Percentiles rank a stretch among this genome's conserved stretches.
phyloP scores from a whole-genome alignment of 2,329 filamentous ascomycete species.

The Neonectria punicea region DNA sequence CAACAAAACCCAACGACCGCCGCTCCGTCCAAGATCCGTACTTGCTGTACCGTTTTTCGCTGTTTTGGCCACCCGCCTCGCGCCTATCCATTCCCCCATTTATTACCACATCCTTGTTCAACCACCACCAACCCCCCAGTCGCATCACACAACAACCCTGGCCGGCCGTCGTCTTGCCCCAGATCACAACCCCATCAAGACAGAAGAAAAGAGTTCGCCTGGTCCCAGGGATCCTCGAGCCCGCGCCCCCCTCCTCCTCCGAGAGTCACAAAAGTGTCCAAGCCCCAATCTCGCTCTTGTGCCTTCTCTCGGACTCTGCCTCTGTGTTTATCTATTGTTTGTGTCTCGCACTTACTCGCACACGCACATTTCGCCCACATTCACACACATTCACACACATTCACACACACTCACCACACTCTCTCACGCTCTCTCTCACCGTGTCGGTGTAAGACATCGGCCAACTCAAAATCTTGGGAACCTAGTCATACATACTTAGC shows the following conservation, averaged over 20 bases:
- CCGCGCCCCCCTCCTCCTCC: background rate
- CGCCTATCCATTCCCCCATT: conserved; percentile 19
- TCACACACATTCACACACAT: conserved; percentile 3
- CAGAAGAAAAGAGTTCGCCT: conserved; percentile 17
- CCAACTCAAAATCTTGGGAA: conserved; percentile 41
- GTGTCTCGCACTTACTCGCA: background rate
- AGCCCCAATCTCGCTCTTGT: conserved; percentile 7
- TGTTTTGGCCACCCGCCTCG: conserved; percentile 1
- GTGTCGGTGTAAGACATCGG: conserved; percentile 39
- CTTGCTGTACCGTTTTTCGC: background rate
- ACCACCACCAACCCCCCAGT: conserved; percentile 12
- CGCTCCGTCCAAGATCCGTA: background rate
- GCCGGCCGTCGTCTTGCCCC: conserved; percentile 17
- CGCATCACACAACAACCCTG: conserved; percentile 23
- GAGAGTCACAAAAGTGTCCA: conserved; percentile 2
- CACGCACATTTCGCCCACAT: conserved; percentile 14
- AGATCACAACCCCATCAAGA: conserved; percentile 27
- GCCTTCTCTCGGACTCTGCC: background rate
- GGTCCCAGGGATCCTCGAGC: conserved; percentile 18
- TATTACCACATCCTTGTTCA: conserved; percentile 19
- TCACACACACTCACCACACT: conserved; percentile 12
- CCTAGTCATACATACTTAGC: background rate
- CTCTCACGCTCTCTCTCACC: conserved; percentile 21
- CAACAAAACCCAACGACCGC: background rate
- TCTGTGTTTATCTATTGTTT: too few species aligned